phyloP scores from a whole-genome alignment of 768 basidiomycete species.

The Auricularia heimuer region DNA sequence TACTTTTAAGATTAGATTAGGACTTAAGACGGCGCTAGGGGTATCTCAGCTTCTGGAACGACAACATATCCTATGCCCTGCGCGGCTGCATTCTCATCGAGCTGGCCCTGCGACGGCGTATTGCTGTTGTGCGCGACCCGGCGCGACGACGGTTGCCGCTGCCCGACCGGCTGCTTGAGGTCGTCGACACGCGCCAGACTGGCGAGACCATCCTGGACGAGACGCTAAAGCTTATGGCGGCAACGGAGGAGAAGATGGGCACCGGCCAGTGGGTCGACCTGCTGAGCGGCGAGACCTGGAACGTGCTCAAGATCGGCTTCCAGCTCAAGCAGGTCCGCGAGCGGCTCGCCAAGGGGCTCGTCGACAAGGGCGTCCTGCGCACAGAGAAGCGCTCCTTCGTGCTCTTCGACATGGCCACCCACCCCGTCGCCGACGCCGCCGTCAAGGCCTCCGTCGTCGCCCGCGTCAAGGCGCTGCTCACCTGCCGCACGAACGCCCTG shows the following conservation, averaged over 20 bases:
- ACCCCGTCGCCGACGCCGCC: constrained; percentile 89
- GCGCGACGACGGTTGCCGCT: constrained; percentile 63
- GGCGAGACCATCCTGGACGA: constrained; percentile 24
- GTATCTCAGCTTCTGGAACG: constrained; percentile 98
- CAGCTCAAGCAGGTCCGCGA: constrained; percentile 98
- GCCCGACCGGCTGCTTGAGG: constrained; percentile 79
- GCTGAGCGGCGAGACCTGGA: constrained; percentile 97
- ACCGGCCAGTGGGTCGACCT: constrained; percentile 94
- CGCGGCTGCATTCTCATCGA: constrained; percentile 98
- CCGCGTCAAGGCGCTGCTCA: constrained; percentile 69
- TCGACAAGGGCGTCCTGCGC: constrained; percentile 97
- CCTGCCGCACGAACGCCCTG: constrained; percentile 70
- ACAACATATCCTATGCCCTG: constrained; percentile 97
- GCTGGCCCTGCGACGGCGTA: constrained; percentile 84
- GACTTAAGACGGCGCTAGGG: constrained; percentile 30
- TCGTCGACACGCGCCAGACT: constrained; percentile 63
- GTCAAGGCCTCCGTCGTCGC: constrained; percentile 78
- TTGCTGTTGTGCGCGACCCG: constrained; percentile 82
- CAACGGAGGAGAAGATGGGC: constrained; percentile 77
- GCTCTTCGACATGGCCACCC: constrained; percentile 99
- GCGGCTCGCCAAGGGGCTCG: constrained; percentile 90
- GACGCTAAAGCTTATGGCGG: constrained; percentile 79
- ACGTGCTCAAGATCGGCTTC: constrained; percentile 98
- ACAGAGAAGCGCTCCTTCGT: constrained; percentile 99
- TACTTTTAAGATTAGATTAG: no score